Percentiles rank a stretch among this genome's conserved stretches.
These are phyloP conservation scores for Trametes villosa DNA, from an alignment of 768 basidiomycete species.

Conservation along the genomic window DNA sequence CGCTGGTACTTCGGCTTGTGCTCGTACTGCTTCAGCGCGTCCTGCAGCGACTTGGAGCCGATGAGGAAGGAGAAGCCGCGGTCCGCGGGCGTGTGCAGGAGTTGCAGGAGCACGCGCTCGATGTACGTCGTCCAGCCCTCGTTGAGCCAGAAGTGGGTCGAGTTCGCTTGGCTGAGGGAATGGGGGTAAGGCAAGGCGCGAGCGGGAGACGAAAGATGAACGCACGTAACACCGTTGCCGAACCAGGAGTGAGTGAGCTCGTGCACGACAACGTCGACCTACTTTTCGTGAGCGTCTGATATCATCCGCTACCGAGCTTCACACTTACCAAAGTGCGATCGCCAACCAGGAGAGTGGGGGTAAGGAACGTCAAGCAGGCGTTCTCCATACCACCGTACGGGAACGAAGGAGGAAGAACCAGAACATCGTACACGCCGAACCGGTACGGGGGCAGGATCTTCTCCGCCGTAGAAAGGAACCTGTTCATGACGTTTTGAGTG, in stretches of 20 bases:
- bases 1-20: constrained; percentile 75
- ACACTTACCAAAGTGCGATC: constrained; percentile 70
- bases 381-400: constrained; percentile 97
- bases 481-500: constrained; percentile 30
- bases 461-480: constrained; percentile 80
- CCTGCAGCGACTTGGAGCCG: constrained; percentile 71
- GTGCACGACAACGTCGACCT: constrained; percentile 84
- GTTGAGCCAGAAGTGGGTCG: constrained; percentile 87
- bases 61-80: constrained; percentile 83
- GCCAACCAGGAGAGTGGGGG: constrained; percentile 86
- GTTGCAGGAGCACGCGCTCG: constrained; percentile 77
- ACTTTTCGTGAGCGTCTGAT: not conserved
- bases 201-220: constrained; percentile 1
- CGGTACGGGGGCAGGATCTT: constrained; percentile 72
- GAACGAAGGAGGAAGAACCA: constrained; percentile 90
- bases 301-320: not conserved
- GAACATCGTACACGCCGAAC: constrained; percentile 88
- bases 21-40: constrained; percentile 66
- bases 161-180: constrained; percentile 60
- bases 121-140: constrained; percentile 96
- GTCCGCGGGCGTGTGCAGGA: constrained; percentile 71
- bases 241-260: constrained; percentile 90
- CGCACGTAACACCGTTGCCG: constrained; percentile 85
- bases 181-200: not conserved
- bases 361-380: constrained; percentile 84